phyloP scores from a whole-genome alignment of 345 rosid genomes.

The Brassica juncea region DNA sequence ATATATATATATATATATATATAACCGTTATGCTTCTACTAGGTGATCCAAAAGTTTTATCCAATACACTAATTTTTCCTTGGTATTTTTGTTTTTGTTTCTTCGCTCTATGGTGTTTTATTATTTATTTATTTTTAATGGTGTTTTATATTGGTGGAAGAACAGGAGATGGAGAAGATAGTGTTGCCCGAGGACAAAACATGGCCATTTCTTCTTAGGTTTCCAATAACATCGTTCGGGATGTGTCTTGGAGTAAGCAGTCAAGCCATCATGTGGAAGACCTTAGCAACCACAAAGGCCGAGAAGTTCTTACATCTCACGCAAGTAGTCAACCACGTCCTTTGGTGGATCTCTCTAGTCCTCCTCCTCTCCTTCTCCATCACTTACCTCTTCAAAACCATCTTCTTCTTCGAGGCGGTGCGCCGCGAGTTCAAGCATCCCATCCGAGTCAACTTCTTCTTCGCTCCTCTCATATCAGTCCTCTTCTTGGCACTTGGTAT shows the following conservation, averaged over 20 bases:
- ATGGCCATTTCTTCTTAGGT: conserved; percentile 93
- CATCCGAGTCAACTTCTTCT: conserved; percentile 85
- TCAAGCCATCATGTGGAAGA: conserved; percentile 91
- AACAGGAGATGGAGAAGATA: conserved; percentile 68
- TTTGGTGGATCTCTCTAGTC: conserved; percentile 69
- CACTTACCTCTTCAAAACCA: conserved; percentile 63
- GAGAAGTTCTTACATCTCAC: conserved; percentile 70
- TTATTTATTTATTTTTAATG: not conserved
- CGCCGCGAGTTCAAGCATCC: conserved; percentile 90
- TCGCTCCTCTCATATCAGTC: conserved; percentile 84
- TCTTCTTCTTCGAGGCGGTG: conserved; percentile 81
- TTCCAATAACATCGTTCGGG: conserved; percentile 75
- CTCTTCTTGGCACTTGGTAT: conserved; percentile 79
- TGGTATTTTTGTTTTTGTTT: not conserved
- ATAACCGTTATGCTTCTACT: not conserved
- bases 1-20: too few species aligned
- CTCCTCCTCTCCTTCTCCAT: conserved; percentile 50
- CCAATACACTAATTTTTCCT: not conserved
- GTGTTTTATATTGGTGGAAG: not conserved
- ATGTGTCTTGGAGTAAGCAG: conserved; percentile 91
- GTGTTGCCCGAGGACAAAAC: conserved; percentile 72
- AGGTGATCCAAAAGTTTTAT: not conserved
- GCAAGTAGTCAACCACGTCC: conserved; percentile 45
- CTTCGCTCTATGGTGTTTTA: not conserved
- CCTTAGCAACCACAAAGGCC: conserved; percentile 61